phyloP scores from a whole-genome alignment of 2,329 filamentous ascomycete species.

The Aspergillus costaricaensis region DNA sequence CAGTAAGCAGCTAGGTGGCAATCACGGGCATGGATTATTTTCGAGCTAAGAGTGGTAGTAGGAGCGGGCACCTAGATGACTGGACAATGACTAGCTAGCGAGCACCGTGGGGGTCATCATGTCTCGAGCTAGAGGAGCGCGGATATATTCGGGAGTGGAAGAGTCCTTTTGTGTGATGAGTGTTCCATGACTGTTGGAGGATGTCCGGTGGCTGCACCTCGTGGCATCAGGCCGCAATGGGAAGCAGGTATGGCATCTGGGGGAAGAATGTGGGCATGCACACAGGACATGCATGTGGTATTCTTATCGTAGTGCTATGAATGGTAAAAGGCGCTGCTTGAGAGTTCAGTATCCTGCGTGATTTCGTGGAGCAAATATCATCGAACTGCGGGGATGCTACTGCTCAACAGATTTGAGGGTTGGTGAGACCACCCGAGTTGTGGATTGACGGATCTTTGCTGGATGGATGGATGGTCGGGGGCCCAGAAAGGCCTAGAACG shows the following conservation, averaged over 20 bases:
- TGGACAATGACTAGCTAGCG: background rate
- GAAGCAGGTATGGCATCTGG: background rate
- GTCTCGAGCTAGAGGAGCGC: background rate
- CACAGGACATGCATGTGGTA: background rate
- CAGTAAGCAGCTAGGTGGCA: background rate
- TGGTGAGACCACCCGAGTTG: background rate
- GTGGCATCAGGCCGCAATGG: conserved; percentile 2
- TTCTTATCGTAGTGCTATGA: background rate
- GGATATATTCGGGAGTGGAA: background rate
- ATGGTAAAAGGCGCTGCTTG: background rate
- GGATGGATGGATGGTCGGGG: background rate
- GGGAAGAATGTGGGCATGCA: background rate
- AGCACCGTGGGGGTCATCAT: background rate
- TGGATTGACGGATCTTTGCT: too few species aligned
- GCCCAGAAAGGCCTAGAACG: conserved; percentile 2
- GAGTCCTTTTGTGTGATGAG: background rate
- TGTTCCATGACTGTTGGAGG: background rate
- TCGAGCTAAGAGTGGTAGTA: background rate
- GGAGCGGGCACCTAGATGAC: background rate
- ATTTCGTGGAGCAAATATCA: background rate
- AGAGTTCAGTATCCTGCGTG: background rate
- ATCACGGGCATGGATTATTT: background rate
- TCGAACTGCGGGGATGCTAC: background rate
- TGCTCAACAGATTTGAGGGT: background rate
- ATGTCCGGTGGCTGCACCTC: background rate